Evolutionary conservation across 2,329 filamentous ascomycete genomes (phyloP).

Genomic region (Phialophora chinensis): DNA sequence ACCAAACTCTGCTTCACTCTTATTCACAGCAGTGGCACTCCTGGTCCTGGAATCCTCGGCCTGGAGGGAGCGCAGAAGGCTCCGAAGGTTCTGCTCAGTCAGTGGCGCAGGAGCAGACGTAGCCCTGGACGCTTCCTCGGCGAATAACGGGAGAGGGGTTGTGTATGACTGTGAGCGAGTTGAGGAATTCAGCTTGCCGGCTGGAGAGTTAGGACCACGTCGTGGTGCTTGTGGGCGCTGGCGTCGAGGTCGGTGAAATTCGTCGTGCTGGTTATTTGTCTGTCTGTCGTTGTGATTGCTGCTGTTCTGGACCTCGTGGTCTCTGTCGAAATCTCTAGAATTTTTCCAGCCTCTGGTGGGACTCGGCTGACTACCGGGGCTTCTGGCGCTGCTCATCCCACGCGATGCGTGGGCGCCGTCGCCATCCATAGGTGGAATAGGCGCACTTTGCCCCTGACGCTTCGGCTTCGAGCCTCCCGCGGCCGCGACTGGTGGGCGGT

Average conservation of each 20-base stretch:
- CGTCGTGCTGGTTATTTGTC: conserved; percentile 12
- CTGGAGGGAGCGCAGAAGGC: conserved; percentile 30
- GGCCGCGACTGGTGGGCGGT: conserved; percentile 23
- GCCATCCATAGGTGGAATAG: conserved; percentile 19
- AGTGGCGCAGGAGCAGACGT: conserved; percentile 26
- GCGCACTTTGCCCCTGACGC: conserved; percentile 21
- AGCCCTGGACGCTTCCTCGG: conserved; percentile 33
- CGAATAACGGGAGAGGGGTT: conserved; percentile 33
- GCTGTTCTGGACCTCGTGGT: conserved; percentile 18
- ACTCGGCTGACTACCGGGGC: conserved; percentile 20
- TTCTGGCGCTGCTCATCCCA: conserved; percentile 18
- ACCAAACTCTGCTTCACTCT: conserved; percentile 4
- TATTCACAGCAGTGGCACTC: neutral
- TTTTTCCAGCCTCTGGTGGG: conserved; percentile 25
- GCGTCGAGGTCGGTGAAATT: conserved; percentile 2
- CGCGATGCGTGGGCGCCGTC: conserved; percentile 13
- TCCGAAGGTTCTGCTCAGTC: conserved; percentile 38
- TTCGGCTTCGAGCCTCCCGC: conserved; percentile 14
- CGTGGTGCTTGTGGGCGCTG: conserved; percentile 1
- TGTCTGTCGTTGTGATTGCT: conserved; percentile 2
- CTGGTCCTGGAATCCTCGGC: neutral
- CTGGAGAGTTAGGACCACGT: conserved; percentile 11
- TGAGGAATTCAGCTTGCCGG: conserved; percentile 29
- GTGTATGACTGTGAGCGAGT: conserved; percentile 35
- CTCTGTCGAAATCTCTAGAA: conserved; percentile 36